phyloP scores from a whole-genome alignment of 805 yeast species.

The Hemisphaericaspora nanyangensis region DNA sequence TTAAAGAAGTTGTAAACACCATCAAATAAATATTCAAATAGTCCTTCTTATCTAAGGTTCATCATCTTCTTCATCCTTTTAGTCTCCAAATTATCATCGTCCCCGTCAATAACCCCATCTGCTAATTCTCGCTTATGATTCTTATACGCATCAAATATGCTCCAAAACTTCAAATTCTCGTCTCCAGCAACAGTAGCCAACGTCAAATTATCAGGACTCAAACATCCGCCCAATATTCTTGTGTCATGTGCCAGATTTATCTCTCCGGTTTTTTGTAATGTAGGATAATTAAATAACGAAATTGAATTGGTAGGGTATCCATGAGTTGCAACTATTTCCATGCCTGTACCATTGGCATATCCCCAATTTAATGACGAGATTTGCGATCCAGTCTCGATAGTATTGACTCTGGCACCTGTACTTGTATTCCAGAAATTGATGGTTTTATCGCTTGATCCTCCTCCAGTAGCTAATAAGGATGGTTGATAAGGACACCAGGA shows the following conservation, averaged over 20 bases:
- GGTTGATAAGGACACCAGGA: constrained; percentile 91
- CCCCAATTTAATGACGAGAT: constrained; percentile 96
- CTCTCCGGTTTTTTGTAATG: constrained; percentile 83
- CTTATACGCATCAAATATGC: constrained; percentile 62
- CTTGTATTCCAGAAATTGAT: constrained; percentile 95
- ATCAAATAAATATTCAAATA: no score
- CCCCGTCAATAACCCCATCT: constrained; percentile 10
- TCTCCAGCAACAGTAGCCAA: constrained; percentile 95
- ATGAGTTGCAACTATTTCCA: constrained; percentile 88
- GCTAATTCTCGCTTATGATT: constrained; percentile 15
- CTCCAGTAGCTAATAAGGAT: constrained; percentile 90
- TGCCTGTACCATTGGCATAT: constrained; percentile 61
- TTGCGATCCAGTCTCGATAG: constrained; percentile 90
- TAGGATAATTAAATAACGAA: constrained; percentile 80
- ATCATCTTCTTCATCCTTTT: constrained; percentile 23
- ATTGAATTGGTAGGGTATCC: constrained; percentile 89
- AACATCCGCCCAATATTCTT: constrained; percentile 73
- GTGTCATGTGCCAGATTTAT: constrained; percentile 85
- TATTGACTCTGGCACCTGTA: constrained; percentile 80
- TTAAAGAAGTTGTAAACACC: no score
- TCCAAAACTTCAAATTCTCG: constrained; percentile 94
- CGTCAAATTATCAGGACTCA: constrained; percentile 88
- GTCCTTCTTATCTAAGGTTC: constrained; percentile 7
- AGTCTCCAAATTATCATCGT: constrained; percentile 13
- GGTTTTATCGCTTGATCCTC: constrained; percentile 86